Base-by-base conservation (phyloP, 2,329 filamentous ascomycete species). In the Cladosporium sp. region DNA sequence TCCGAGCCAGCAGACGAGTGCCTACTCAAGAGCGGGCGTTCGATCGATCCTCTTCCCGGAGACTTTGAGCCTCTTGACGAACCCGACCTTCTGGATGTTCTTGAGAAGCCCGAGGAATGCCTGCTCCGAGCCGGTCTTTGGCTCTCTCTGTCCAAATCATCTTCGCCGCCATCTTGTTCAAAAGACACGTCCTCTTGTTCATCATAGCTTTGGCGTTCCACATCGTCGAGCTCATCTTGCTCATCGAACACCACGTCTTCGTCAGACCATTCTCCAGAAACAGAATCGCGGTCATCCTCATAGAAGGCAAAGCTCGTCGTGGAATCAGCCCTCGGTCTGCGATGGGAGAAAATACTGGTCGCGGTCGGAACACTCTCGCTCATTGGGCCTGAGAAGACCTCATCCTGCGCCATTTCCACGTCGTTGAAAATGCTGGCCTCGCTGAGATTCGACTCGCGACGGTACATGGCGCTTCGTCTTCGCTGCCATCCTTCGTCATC, bases 401-500 rank as follows among this genome's bases (percentile, higher is more conserved):
- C 92, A 67, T 96, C 89, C 45, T 95, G 89, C 17, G 93, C 92
- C 93, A 99, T 97, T 68, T 96, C 92, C n/a, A 97, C 91, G 69
- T 96, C 89, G 59, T 89, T 89, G 61, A 96, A 85, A 60, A 96
- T 85, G 70, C 89, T 95, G 30, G 84, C 70, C 69, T 79, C 83
- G 71, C 86, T 89, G 61, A 83, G 76, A 62, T 88, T 88, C 45
- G 84, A 86, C 58, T 77, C 77, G 50, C 85, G 76, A 48, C 84
- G 76, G 68, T 89, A 88, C 53, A 64, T 56, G 43, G 57, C 56
- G 51, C 55, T 56, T 22, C 45, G 45, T 27, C 45, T 48, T 40
- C 45, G 40, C 45, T 48, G 45, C 45, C 45, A 48, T 34, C 24
- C 45, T 24, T 48, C 45, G n/a, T 48, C 45, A 20, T 48, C 45